Base-by-base conservation (phyloP, 768 basidiomycete genomes). In the Tylopilus subfusipes region DNA sequence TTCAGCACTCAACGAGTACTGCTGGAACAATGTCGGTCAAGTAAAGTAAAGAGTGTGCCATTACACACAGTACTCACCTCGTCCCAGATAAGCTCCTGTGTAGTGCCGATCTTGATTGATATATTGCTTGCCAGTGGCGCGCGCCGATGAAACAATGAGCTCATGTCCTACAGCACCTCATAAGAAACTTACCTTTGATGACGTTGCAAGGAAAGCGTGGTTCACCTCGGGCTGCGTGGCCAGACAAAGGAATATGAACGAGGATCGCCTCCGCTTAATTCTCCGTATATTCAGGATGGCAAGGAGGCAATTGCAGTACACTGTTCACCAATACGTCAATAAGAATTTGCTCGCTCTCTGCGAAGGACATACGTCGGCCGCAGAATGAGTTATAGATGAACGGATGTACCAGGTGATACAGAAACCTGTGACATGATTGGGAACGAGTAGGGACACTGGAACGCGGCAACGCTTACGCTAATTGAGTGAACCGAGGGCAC, bases 221-320 rank as follows among this genome's bases (percentile, higher is more conserved):
- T 22, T 54, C 3, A 30, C 52, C 55, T 48, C 60, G 29, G 54
- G 60, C 33, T 55, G 56, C 1, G 40, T 30, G 6, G 2, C 6
- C 11, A 12, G 36, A 21, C 36, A 57, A 21, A 70, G 44, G 2
- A 57, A 49, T 43, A 58, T 50, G 6, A 49, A 0, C n/a, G 34
- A 25, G 45, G 50, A 5, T 52, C 52, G 7, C 42, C 42, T 22
- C 76, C 38, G 7, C n/a, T 74, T 45, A 83, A 75, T 73, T 49
- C 76, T 77, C 6, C 82, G 73, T 12, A 79, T 79, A 48, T 84
- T 84, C 48, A 83, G 73, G 0, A 81, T 82, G 0, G 82, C 79
- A 13, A 84, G 74, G n/a, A 84, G 77, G 5, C 81, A 76, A 62
- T 83, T 84, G 38, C 79, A 78, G 62, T 83, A 84, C 5, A 84